Evolutionary conservation across 2,329 filamentous ascomycete species (phyloP), one percentile per base, ranked within the genome.

Genomic region (Pseudogymnoascus sp.): DNA sequence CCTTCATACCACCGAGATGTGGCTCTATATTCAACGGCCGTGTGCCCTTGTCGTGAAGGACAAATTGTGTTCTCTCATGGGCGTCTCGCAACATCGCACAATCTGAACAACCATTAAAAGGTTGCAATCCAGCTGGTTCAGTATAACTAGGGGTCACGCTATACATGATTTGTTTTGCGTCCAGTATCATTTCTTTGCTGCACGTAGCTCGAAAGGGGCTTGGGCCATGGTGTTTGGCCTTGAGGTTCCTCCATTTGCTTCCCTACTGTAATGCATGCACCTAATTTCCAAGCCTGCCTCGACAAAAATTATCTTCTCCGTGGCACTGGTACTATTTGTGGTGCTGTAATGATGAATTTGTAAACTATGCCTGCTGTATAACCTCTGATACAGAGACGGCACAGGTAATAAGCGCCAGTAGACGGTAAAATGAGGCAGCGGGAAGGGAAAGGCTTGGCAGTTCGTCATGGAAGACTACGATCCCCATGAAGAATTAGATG

Each of bases 381-480:
- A 43, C 39, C 18, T 14, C 14, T 43, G 39, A 43, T 22, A 43
- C 39, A 22, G 9, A 5, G 39, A 43, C 39, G 39, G 20, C 39
- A 43, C 20, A 43, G 39, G 4, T 43, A n/a, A 54, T 54, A 54
- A 54, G 28, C 47, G 47, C 47, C 47, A 54, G 16, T 14, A 35
- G 16, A 50, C 22, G 16, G 28, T 54, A 28, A 35, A 33, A 54
- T 54, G 47, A 54, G 47, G 9, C 28, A 50, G 6, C 47, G n/a
- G 47, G 47, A 54, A 33, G 28, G 43, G 28, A 18, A 20, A 14
- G 47, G 28, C 47, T 54, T 54, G 47, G 47, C 47, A 54, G 9
- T 54, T 20, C 47, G 47, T 54, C 47, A 54, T 54, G 47, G 16
- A 54, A 54, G 47, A 28, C 28, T 28, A 5, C 47, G 47, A 54